phyloP scores from a whole-genome alignment of 768 basidiomycete genomes.

The Tephrocybe sp. region DNA sequence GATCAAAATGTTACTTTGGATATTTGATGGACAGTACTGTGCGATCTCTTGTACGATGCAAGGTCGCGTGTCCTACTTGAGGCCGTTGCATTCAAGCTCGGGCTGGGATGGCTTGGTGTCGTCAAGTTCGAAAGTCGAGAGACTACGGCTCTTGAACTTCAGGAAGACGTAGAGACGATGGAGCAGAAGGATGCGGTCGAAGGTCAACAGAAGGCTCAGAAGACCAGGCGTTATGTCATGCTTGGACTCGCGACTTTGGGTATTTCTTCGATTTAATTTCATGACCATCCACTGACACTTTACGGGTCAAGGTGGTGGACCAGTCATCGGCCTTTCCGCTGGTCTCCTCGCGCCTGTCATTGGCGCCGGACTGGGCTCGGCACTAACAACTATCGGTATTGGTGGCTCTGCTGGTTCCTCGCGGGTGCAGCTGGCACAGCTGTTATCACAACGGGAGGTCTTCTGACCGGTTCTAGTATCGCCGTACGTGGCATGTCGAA shows the following conservation, averaged over 20 bases:
- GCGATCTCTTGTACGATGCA: constrained; percentile 97
- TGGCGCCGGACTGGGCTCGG: constrained; percentile 90
- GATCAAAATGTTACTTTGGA: constrained; percentile 94
- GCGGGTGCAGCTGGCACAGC: constrained; percentile 93
- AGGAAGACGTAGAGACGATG: constrained; percentile 84
- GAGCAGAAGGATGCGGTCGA: constrained; percentile 69
- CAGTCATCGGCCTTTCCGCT: constrained; percentile 95
- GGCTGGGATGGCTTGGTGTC: constrained; percentile 90
- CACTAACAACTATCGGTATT: constrained; percentile 87
- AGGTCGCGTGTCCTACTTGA: constrained; percentile 92
- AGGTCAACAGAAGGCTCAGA: constrained; percentile 60
- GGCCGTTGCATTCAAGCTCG: constrained; percentile 82
- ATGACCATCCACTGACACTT: constrained; percentile 14
- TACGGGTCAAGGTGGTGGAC: constrained; percentile 68
- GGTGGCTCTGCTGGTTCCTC: constrained; percentile 84
- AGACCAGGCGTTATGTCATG: constrained; percentile 84
- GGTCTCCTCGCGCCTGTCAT: constrained; percentile 95
- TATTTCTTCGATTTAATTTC: constrained; percentile 14
- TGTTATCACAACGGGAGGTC: constrained; percentile 92
- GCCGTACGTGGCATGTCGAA: constrained; percentile 89
- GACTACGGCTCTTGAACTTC: constrained; percentile 94
- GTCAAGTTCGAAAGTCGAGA: constrained; percentile 93
- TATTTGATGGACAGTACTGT: constrained; percentile 97
- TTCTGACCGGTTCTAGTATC: constrained; percentile 90
- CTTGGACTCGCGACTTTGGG: constrained; percentile 83